Evolutionary conservation across 163 green algal genomes (phyloP).

Genomic region (Picocystis sp.): DNA sequence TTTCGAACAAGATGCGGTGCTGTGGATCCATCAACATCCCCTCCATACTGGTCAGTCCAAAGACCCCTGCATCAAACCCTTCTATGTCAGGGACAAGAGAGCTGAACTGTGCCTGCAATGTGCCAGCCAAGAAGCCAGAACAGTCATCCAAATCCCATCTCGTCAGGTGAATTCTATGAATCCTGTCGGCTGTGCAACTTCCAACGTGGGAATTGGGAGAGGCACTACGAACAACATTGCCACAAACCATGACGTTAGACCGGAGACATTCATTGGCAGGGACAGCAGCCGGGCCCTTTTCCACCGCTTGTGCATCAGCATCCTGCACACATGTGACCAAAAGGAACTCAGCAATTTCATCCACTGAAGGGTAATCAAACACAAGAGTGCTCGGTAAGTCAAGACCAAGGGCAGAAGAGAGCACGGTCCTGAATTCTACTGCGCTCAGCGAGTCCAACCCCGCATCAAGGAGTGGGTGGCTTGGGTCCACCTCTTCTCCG

Average conservation of each 20-base stretch:
- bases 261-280: too few species aligned
- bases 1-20: slow-evolving; percentile 62
- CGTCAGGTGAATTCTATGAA: too few species aligned
- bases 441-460: slow-evolving; percentile 50
- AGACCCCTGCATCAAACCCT: slow-evolving; percentile 45
- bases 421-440: slow-evolving; percentile 39
- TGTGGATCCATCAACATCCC: slow-evolving; percentile 68
- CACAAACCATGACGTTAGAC: too few species aligned
- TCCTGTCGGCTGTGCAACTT: too few species aligned
- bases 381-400: slow-evolving; percentile 33
- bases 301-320: too few species aligned
- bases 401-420: slow-evolving; percentile 22
- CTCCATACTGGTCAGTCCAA: slow-evolving; percentile 37
- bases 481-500: slow-evolving; percentile 5
- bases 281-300: too few species aligned
- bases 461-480: slow-evolving; percentile 32
- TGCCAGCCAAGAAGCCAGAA: too few species aligned
- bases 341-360: neutral
- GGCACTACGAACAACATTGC: too few species aligned
- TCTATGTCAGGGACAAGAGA: too few species aligned
- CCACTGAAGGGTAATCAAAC: slow-evolving; percentile 36
- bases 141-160: too few species aligned
- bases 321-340: too few species aligned
- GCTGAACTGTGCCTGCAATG: slow-evolving; percentile 10
- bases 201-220: too few species aligned